These are phyloP conservation scores for Gaertneriomyces sp. DNA, from an alignment of 192 early-diverging fungal species.

Conservation along the genomic window DNA sequence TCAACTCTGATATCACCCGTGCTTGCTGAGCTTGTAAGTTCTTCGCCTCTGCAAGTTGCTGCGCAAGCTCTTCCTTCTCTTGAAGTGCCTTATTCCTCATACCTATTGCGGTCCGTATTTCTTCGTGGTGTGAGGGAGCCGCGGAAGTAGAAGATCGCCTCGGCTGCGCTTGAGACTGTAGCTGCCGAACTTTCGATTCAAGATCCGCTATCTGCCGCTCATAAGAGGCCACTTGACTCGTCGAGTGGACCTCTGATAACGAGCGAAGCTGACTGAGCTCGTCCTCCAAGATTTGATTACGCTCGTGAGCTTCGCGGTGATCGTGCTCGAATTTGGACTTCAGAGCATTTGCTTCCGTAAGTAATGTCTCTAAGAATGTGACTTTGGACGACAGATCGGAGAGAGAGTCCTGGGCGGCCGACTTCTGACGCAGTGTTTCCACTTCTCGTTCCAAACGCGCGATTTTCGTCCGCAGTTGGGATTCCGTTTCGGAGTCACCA, in stretches of 20 bases:
- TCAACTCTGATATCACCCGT: conserved; percentile 24
- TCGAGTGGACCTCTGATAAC: conserved; percentile 21
- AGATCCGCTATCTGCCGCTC: no score
- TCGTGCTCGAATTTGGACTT: conserved; percentile 61
- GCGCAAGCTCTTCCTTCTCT: conserved; percentile 58
- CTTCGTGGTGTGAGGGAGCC: no score
- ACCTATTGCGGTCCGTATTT: no score
- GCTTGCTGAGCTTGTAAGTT: conserved; percentile 54
- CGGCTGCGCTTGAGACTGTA: no score
- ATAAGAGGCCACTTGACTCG: neutral
- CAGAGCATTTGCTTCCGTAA: conserved; percentile 58
- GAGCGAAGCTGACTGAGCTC: conserved; percentile 39
- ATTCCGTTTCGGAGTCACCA: no score
- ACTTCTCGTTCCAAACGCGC: conserved; percentile 65
- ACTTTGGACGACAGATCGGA: conserved; percentile 33
- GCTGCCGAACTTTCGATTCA: no score
- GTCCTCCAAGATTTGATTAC: conserved; percentile 52
- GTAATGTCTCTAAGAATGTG: conserved; percentile 51
- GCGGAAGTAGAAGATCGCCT: no score
- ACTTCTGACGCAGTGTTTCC: conserved; percentile 28
- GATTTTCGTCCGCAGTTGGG: conserved; percentile 29
- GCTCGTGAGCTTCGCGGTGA: conserved; percentile 51
- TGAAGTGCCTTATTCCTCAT: conserved; percentile 27
- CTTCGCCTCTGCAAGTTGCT: conserved; percentile 47
- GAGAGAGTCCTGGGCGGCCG: conserved; percentile 19